Conservation (phyloP, 2,329 filamentous ascomycete species). For the Penicillium sp. region DNA sequence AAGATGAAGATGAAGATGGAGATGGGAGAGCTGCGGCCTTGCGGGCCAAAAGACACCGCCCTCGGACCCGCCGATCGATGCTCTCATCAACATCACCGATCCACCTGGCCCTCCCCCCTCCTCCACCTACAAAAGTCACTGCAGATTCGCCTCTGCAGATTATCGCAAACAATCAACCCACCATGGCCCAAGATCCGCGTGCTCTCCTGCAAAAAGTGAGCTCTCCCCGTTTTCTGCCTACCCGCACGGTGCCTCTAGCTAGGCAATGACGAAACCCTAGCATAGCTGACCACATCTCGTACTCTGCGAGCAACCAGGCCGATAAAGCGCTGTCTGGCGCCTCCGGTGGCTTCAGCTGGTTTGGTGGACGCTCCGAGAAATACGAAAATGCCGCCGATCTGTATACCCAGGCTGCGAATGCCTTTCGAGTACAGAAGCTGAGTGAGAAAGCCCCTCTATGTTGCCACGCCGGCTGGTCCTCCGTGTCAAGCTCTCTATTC, state of each 20-base stretch:
- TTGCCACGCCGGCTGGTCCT: conserved; percentile 4
- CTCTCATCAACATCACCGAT: conserved; percentile 20
- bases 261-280: conserved; percentile 28
- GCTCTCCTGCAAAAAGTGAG: conserved; percentile 75
- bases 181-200: conserved; percentile 76
- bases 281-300: conserved; percentile 31
- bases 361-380: conserved; percentile 84
- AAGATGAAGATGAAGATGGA: background rate
- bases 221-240: conserved; percentile 6
- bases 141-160: conserved; percentile 4
- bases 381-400: conserved; percentile 86
- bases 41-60: conserved; percentile 24
- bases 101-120: conserved; percentile 14
- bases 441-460: conserved; percentile 54
- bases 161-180: conserved; percentile 21
- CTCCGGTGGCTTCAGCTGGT: conserved; percentile 81
- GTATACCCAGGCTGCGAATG: conserved; percentile 86
- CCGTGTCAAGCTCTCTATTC: background rate
- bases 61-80: conserved; percentile 28
- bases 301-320: conserved; percentile 60
- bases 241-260: conserved; percentile 17
- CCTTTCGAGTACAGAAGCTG: conserved; percentile 83
- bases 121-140: conserved; percentile 19
- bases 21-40: conserved; percentile 7
- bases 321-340: conserved; percentile 79